These are phyloP conservation scores for Pichia nakasei DNA, from an alignment of 805 yeast genomes.

Conservation along the genomic window DNA sequence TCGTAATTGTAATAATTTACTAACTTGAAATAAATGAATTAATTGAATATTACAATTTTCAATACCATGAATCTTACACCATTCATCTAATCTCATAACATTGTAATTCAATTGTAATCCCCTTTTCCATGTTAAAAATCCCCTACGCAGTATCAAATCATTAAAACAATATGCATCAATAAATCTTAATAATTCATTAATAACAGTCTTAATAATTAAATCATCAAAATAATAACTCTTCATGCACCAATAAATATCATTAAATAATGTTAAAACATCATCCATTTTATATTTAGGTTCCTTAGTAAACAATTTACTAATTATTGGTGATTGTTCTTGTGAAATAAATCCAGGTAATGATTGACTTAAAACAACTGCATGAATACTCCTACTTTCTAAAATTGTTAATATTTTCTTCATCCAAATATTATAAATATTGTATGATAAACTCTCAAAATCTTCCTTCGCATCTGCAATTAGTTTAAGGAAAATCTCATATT, in stretches of 20 bases:
- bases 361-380: conserved; percentile 94
- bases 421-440: conserved; percentile 94
- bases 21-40: conserved; percentile 84
- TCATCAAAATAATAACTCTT: conserved; percentile 81
- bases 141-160: conserved; percentile 89
- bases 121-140: conserved; percentile 94
- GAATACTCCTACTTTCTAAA: conserved; percentile 81
- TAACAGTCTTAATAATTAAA: conserved; percentile 75
- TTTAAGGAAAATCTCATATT: conserved; percentile 81
- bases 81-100: conserved; percentile 92
- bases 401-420: conserved; percentile 90
- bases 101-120: conserved; percentile 95
- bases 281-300: conserved; percentile 83
- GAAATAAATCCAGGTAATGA: conserved; percentile 94
- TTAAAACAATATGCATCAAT: conserved; percentile 93
- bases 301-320: conserved; percentile 72
- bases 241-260: conserved; percentile 88
- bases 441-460: conserved; percentile 87
- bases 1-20: conserved; percentile 85
- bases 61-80: conserved; percentile 93
- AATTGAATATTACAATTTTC: conserved; percentile 80
- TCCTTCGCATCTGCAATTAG: conserved; percentile 86
- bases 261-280: conserved; percentile 82
- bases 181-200: conserved; percentile 71
- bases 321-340: conserved; percentile 70